These are phyloP conservation scores for Fusarium sp. DNA, from an alignment of 2,329 filamentous ascomycete species.

Conservation along the genomic window DNA sequence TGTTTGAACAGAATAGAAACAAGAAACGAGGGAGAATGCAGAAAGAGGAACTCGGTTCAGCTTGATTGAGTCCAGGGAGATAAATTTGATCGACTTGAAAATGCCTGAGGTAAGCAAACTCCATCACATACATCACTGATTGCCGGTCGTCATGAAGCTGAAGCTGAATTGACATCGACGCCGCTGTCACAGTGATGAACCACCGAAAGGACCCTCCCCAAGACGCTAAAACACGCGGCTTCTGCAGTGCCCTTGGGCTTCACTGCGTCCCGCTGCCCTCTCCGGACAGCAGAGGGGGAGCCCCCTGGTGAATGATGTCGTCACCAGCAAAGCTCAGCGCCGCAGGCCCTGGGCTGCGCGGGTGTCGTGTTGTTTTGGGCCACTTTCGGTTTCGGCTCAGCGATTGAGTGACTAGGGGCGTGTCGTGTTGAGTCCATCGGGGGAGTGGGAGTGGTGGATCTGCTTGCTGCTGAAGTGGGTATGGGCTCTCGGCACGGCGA, in stretches of 20 bases:
- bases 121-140: conserved; percentile 15
- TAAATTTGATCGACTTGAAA: conserved; percentile 30
- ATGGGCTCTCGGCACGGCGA: conserved; percentile 19
- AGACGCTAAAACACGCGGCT: conserved; percentile 36
- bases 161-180: conserved; percentile 16
- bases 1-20: conserved; percentile 20
- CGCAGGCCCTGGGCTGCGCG: not conserved
- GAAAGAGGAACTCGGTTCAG: conserved; percentile 25
- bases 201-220: conserved; percentile 4
- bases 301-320: conserved; percentile 24
- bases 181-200: conserved; percentile 30
- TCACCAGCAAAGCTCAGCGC: conserved; percentile 24
- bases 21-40: not conserved
- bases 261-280: not conserved
- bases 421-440: conserved; percentile 29
- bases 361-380: not conserved
- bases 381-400: not conserved
- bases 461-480: conserved; percentile 14
- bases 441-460: conserved; percentile 9
- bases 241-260: conserved; percentile 5
- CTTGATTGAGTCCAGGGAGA: conserved; percentile 26
- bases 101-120: conserved; percentile 36
- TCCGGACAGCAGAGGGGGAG: not conserved
- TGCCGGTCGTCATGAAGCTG: conserved; percentile 34
- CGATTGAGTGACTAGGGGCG: conserved; percentile 18